Evolutionary conservation across 2,329 filamentous ascomycete genomes (phyloP).

Genomic region (Thermothelomyces thermophilus): DNA sequence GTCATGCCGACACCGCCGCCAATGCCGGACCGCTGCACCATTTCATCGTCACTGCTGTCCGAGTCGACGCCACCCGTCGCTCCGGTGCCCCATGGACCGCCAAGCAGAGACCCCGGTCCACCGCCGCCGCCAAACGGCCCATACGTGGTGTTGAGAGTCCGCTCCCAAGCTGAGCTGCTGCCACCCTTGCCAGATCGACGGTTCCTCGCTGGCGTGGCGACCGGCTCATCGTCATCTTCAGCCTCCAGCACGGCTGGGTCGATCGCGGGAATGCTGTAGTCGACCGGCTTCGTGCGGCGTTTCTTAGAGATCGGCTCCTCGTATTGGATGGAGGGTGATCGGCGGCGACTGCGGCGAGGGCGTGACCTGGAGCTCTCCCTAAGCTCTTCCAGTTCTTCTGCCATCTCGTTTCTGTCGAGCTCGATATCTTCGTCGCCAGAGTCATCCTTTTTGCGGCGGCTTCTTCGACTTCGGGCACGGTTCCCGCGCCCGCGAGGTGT

Average conservation of each 20-base stretch:
- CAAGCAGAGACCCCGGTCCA: conserved; percentile 64
- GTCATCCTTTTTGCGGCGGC: conserved; percentile 40
- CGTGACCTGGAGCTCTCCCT: conserved; percentile 47
- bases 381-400: conserved; percentile 59
- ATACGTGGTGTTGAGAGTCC: conserved; percentile 79
- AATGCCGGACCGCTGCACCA: conserved; percentile 53
- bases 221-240: conserved; percentile 62
- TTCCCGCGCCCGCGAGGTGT: conserved; percentile 40
- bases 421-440: conserved; percentile 53
- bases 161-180: conserved; percentile 60
- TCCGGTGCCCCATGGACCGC: conserved; percentile 66
- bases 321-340: conserved; percentile 53
- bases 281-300: conserved; percentile 59
- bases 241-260: conserved; percentile 54
- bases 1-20: conserved; percentile 58
- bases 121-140: conserved; percentile 88
- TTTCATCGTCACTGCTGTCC: conserved; percentile 94
- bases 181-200: conserved; percentile 54
- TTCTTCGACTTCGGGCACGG: conserved; percentile 36
- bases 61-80: conserved; percentile 79
- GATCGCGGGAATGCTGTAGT: conserved; percentile 80
- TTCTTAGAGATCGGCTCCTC: conserved; percentile 47
- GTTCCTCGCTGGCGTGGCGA: conserved; percentile 62
- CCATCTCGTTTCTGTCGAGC: conserved; percentile 57
- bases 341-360: conserved; percentile 41